Evolutionary conservation across 176 grass and related monocot genomes (phyloP), one percentile per base, ranked within the genome.

Genomic region (Hsuehochloa calcarea): DNA sequence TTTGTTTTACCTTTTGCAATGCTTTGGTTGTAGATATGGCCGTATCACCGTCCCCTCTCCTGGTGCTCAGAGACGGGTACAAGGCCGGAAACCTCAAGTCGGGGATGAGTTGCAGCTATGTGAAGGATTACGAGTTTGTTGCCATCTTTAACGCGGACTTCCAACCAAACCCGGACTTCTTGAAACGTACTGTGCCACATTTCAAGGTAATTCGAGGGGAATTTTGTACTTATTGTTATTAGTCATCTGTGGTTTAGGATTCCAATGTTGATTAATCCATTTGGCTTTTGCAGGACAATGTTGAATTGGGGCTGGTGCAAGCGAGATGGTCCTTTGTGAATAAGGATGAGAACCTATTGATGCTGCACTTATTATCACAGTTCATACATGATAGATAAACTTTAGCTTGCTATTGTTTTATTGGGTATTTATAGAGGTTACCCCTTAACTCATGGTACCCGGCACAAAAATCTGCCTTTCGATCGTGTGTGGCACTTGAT

Each of bases 81-180:
- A 99, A 99, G 86, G 97, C 97, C 11, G 97, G 97, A 65, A 99
- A 99, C 83, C 92, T 99, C 74, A 99, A 96, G 80, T 99, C 97
- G 0, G 93, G 93, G 7, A 99, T 99, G 97, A 81, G 75, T 75
- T 99, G 93, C 81, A 96, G 86, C 82, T 96, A 99, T n/a, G 93
- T 99, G 0, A 88, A 92, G 78, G 97, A 99, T 58, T 99, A 96
- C 6, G 97, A 99, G 58, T 94, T 99, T 74, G 97, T 99, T 10
- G 90, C 97, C 51, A 99, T 99, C 69, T 99, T 99, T 46, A 93
- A 99, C 15, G 93, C 97, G 8, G 97, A 99, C 83, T 99, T 99
- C 89, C 97, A 96, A 80, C 97, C 97, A 5, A 91, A 82, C 26
- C 92, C 97, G 0, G 93, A 99, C 85, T 99, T 99, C 71, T 85